A percentile compares a stretch with the other conserved stretches of the same genome.
Evolutionary conservation across 1,284 basidiomycete species (phyloP).

Genomic region (Cerioporus squamosus): DNA sequence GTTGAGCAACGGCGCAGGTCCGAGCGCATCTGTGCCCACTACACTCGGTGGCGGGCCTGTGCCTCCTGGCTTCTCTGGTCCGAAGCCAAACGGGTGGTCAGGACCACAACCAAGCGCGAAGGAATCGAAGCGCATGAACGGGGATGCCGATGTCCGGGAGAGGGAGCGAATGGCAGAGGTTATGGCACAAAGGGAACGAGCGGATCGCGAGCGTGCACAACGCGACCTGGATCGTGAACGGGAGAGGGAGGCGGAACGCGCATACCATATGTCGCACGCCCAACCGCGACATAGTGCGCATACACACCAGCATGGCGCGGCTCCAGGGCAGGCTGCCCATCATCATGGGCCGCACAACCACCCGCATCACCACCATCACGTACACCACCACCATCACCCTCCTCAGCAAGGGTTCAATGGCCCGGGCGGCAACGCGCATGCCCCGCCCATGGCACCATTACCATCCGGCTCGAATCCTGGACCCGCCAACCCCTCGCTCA

Average conservation of each 20-base stretch:
- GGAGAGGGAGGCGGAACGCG: conserved; percentile 26
- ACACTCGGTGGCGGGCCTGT: conserved; percentile 21
- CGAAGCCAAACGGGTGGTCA: conserved; percentile 29
- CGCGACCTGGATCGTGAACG: conserved; percentile 31
- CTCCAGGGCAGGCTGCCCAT: conserved; percentile 34
- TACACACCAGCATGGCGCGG: conserved; percentile 24
- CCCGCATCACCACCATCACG: conserved; percentile 48
- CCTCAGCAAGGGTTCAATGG: conserved; percentile 10
- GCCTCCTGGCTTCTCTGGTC: conserved; percentile 22
- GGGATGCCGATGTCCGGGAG: conserved; percentile 33
- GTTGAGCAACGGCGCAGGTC: conserved; percentile 18
- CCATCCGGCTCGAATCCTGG: conserved; percentile 14
- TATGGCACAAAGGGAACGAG: conserved; percentile 32
- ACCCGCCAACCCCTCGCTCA: conserved; percentile 15
- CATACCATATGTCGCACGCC: conserved; percentile 24
- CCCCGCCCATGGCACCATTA: conserved; percentile 25
- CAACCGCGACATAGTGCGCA: conserved; percentile 30
- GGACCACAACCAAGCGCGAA: conserved; percentile 15
- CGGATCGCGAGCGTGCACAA: conserved; percentile 32
- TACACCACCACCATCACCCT: conserved; percentile 47
- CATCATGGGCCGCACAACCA: conserved; percentile 41
- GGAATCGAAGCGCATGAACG: conserved; percentile 28
- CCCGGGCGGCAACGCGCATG: conserved; percentile 19
- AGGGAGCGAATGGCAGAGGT: conserved; percentile 32
- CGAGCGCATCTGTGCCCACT: conserved; percentile 13